phyloP scores from a whole-genome alignment of 768 basidiomycete species.

The Ephemerocybe angulata region DNA sequence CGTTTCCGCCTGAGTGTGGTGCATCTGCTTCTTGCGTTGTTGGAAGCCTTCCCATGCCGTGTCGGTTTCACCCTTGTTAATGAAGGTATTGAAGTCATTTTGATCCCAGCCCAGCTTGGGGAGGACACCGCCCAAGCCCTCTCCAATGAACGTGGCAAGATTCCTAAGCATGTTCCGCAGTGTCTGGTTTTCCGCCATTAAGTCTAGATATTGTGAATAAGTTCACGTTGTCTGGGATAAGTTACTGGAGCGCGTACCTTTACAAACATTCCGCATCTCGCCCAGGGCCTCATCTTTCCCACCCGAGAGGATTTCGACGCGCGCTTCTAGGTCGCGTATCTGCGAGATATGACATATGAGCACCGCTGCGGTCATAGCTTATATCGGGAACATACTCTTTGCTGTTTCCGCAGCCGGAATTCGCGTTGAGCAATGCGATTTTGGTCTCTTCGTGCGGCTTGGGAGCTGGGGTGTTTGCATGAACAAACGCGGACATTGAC shows the following conservation, averaged over 20 bases:
- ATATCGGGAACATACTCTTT: conserved; percentile 44
- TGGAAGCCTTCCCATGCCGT: conserved; percentile 91
- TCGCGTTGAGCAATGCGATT: conserved; percentile 92
- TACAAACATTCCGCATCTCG: conserved; percentile 79
- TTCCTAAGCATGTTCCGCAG: conserved; percentile 75
- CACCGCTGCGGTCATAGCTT: not conserved
- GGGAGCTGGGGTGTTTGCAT: conserved; percentile 61
- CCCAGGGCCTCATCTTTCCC: conserved; percentile 86
- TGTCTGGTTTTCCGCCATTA: conserved; percentile 87
- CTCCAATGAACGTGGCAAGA: conserved; percentile 79
- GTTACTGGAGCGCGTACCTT: conserved; percentile 41
- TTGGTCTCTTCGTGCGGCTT: conserved; percentile 84
- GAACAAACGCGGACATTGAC: conserved; percentile 3
- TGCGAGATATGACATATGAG: conserved; percentile 29
- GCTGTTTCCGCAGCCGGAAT: conserved; percentile 89
- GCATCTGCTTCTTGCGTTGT: conserved; percentile 50
- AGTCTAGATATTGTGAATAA: conserved; percentile 40
- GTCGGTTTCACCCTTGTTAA: conserved; percentile 88
- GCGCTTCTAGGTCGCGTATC: conserved; percentile 94
- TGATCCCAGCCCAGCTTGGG: conserved; percentile 77
- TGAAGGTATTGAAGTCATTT: conserved; percentile 73
- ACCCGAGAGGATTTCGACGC: conserved; percentile 91
- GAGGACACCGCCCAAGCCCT: conserved; percentile 75
- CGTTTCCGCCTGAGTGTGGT: conserved; percentile 19
- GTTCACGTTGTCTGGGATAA: conserved; percentile 7